A percentile compares a stretch with the other conserved stretches of the same genome.
Conservation (phyloP, 306 rosid species). For the Vigna nakashimae region DNA sequence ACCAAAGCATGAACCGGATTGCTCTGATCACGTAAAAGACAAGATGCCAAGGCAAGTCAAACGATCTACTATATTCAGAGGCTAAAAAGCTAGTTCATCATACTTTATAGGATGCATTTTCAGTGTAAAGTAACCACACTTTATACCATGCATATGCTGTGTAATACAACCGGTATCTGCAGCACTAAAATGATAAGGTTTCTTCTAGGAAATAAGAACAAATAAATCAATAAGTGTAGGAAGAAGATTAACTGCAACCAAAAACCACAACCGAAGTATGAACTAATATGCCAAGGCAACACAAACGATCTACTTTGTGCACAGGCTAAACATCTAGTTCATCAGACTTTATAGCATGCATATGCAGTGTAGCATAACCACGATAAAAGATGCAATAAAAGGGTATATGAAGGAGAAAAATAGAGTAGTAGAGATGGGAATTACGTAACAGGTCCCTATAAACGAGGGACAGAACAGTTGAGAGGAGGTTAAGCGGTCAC, state of each 20-base stretch:
- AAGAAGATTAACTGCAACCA: not conserved
- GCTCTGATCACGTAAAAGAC: not conserved
- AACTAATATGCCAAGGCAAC: conserved; percentile 17
- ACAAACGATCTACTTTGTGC: not conserved
- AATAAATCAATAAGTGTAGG: not conserved
- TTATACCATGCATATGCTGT: no score
- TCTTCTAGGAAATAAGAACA: conserved; percentile 24
- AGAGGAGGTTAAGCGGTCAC: not conserved
- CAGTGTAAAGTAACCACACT: not conserved
- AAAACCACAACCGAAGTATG: not conserved
- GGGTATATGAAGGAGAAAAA: not conserved
- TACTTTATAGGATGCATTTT: not conserved
- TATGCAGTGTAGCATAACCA: not conserved
- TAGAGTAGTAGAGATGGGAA: not conserved
- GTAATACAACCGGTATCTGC: conserved; percentile 43
- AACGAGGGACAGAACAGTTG: not conserved
- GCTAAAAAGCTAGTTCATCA: conserved; percentile 1
- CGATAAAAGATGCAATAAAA: not conserved
- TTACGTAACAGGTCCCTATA: not conserved
- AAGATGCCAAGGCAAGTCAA: conserved; percentile 10
- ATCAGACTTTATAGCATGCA: not conserved
- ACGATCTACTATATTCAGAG: not conserved
- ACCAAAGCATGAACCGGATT: not conserved
- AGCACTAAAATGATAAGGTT: conserved; percentile 38
- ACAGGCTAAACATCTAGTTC: conserved; percentile 6